Evolutionary conservation across 495 filamentous ascomycete species (phyloP), one percentile per base, ranked within the genome.

Genomic region (Lasiosphaeria ovina): DNA sequence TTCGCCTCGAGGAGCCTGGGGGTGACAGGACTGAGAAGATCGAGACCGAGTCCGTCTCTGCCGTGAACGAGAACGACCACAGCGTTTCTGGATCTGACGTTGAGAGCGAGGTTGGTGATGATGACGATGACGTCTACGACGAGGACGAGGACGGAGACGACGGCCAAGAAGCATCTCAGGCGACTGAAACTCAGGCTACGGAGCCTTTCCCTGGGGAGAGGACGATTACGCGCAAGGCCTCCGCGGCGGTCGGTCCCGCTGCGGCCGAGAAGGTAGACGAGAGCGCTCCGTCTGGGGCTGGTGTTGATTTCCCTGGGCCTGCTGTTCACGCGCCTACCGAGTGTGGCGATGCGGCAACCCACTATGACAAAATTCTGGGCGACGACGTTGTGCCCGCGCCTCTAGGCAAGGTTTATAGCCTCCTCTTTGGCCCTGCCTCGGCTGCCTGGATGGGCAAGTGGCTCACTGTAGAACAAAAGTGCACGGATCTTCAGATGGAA

Each of bases 21-120:
- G 91, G 89, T 5, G 92, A 96, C 72, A 93, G 93, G 73, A 96
- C 91, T 4, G 91, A 94, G 65, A 95, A 95, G 74, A 79, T 87
- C 50, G 90, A 89, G 34, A 81, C 64, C 11, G 74, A 72, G 48
- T 62, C 62, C 1, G 73, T 70, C 3, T 73, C 70, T 2, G 64
- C 63, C 3, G 64, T 62, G 3, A 74, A 70, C 11, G 77, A 71
- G 2, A 74, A 70, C 11, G 77, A 71, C 44, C 77, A 73, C 14
- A 82, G 79, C 60, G 69, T 67, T 7, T 80, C 81, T 6, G 80
- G 69, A 32, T 86, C 86, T 47, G 86, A 88, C 55, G 85, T 86
- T 33, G 83, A 82, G 9, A 83, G 84, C 51, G 87, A 87, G 10
- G 85, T 85, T 11, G 3, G 84, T 51, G 87, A 49, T 16, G 86